Conservation (phyloP, 805 yeast species). For the Schizosaccharomyces octosporus region DNA sequence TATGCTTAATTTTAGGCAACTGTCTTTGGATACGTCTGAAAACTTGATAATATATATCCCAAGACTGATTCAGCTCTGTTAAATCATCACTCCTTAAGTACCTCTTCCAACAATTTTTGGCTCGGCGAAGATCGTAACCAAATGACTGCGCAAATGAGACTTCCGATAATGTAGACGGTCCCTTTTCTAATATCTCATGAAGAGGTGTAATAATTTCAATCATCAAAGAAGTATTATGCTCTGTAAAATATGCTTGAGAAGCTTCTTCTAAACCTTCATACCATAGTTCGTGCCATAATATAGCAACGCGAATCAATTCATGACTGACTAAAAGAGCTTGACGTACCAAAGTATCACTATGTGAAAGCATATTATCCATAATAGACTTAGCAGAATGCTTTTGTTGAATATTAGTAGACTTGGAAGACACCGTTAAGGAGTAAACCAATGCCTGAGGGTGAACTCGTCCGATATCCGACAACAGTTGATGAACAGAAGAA, state of each 20-base stretch:
- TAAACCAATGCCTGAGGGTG: conserved; percentile 94
- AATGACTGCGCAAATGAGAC: conserved; percentile 77
- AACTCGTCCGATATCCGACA: conserved; percentile 77
- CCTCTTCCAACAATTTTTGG: conserved; percentile 76
- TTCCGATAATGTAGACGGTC: conserved; percentile 82
- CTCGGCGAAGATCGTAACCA: conserved; percentile 79
- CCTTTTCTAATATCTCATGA: conserved; percentile 52
- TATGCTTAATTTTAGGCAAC: conserved; percentile 58
- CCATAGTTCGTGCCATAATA: conserved; percentile 94
- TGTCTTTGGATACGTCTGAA: conserved; percentile 78
- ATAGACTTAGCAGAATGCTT: conserved; percentile 80
- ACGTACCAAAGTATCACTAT: conserved; percentile 59
- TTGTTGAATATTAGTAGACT: conserved; percentile 70
- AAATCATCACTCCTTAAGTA: conserved; percentile 64
- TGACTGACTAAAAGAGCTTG: conserved; percentile 83
- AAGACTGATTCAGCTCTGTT: conserved; percentile 78
- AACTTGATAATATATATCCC: conserved; percentile 93
- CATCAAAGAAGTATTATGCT: conserved; percentile 85
- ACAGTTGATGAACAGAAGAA: conserved; percentile 47
- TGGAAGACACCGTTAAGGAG: conserved; percentile 86
- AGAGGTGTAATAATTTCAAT: conserved; percentile 75
- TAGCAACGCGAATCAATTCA: conserved; percentile 83
- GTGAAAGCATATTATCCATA: conserved; percentile 74
- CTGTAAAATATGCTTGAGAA: conserved; percentile 75
- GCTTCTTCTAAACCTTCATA: conserved; percentile 95